Evolutionary conservation across 495 filamentous ascomycete species (phyloP).

Genomic region (Astrothelium subdiscretum): DNA sequence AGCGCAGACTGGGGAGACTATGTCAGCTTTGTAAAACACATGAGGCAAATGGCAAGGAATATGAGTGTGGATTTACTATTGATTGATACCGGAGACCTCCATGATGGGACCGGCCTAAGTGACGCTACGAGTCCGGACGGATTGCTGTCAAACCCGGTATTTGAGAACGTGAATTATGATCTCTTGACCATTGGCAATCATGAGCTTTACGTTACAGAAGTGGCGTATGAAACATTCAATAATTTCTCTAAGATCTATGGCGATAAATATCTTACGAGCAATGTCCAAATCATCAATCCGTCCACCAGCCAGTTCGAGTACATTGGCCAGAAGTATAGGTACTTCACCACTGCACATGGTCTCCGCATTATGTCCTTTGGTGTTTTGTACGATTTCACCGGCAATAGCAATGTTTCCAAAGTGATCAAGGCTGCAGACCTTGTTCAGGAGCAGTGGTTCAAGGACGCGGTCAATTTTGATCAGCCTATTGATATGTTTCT

Average conservation of each 20-base stretch:
- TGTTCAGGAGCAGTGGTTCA: constrained; percentile 30
- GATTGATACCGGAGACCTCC: constrained; percentile 33
- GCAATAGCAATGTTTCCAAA: constrained; percentile 25
- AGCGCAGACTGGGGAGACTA: constrained; percentile 35
- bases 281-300: constrained; percentile 28
- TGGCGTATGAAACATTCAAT: constrained; percentile 26
- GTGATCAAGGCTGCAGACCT: constrained; percentile 22
- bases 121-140: constrained; percentile 32
- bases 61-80: constrained; percentile 30
- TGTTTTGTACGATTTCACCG: constrained; percentile 29
- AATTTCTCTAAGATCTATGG: constrained; percentile 30
- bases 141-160: constrained; percentile 28
- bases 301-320: constrained; percentile 22
- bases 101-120: constrained; percentile 33
- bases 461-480: constrained; percentile 24
- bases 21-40: constrained; percentile 27
- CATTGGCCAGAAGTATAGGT: constrained; percentile 31
- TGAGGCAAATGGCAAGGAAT: constrained; percentile 27
- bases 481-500: constrained; percentile 31
- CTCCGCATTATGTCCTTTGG: constrained; percentile 33
- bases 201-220: constrained; percentile 27
- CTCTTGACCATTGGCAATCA: constrained; percentile 34
- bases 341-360: constrained; percentile 30
- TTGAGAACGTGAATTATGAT: constrained; percentile 35
- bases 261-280: constrained; percentile 34